Evolutionary conservation across 2,329 filamentous ascomycete genomes (phyloP).

Genomic region (Alternaria tenuissima): DNA sequence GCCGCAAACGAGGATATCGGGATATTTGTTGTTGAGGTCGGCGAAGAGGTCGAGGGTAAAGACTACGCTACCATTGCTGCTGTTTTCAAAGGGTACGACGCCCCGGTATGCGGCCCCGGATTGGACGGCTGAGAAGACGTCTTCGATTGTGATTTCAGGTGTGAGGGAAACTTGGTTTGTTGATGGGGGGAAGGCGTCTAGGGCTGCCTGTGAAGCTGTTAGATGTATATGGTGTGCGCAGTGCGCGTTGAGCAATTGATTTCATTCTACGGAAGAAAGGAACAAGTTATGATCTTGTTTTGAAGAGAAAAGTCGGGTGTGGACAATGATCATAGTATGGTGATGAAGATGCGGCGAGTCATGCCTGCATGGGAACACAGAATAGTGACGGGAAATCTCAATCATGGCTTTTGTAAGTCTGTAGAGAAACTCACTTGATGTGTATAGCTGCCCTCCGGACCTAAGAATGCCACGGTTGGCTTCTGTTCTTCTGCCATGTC

Average conservation of each 20-base stretch:
- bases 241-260: not conserved
- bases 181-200: slow-evolving; percentile 57
- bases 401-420: not conserved
- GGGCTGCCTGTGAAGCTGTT: slow-evolving; percentile 58
- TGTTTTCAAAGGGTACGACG: slow-evolving; percentile 95
- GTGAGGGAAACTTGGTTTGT: slow-evolving; percentile 39
- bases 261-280: not conserved
- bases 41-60: slow-evolving; percentile 90
- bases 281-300: not conserved
- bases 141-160: slow-evolving; percentile 61
- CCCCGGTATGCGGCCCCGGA: slow-evolving; percentile 70
- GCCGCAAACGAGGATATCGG: slow-evolving; percentile 76
- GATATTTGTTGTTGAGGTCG: slow-evolving; percentile 71
- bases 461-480: slow-evolving; percentile 64
- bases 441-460: slow-evolving; percentile 72
- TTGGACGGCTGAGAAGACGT: slow-evolving; percentile 83
- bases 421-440: slow-evolving; percentile 65
- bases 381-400: not conserved
- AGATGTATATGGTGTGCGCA: not conserved
- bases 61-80: slow-evolving; percentile 89
- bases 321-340: not conserved
- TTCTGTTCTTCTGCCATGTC: slow-evolving; percentile 27
- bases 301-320: not conserved
- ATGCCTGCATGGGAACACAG: not conserved
- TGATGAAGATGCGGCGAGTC: not conserved